phyloP scores from a whole-genome alignment of 768 basidiomycete genomes.

The Tylopilus subfusipes region DNA sequence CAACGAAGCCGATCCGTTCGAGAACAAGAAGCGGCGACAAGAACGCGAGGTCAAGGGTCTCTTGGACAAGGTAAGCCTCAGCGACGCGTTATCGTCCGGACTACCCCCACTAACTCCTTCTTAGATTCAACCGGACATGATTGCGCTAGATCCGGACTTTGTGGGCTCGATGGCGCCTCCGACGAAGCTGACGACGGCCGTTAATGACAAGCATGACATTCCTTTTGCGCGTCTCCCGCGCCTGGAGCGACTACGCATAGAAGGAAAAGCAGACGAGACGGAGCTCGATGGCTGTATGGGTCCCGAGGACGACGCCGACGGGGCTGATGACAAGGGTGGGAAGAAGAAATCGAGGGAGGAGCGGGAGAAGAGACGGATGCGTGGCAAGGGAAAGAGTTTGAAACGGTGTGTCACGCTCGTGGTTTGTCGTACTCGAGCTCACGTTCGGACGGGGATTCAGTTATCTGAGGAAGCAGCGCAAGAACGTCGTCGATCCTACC shows the following conservation, averaged over 20 bases:
- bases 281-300: conserved; percentile 41
- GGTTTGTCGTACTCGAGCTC: not conserved
- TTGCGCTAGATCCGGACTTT: conserved; percentile 76
- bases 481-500: conserved; percentile 89
- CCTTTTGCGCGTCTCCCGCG: conserved; percentile 75
- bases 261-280: conserved; percentile 71
- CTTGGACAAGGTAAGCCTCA: conserved; percentile 70
- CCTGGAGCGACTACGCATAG: conserved; percentile 55
- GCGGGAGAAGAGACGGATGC: conserved; percentile 74
- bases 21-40: conserved; percentile 72
- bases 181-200: conserved; percentile 52
- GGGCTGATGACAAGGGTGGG: conserved; percentile 33
- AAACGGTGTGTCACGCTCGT: conserved; percentile 50
- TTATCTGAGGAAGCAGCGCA: conserved; percentile 84
- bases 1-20: conserved; percentile 91
- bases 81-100: not conserved
- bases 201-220: conserved; percentile 43
- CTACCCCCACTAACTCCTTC: not conserved
- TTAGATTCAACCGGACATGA: conserved; percentile 90
- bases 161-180: conserved; percentile 66
- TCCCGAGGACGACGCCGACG: conserved; percentile 34
- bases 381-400: conserved; percentile 82
- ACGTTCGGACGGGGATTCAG: conserved; percentile 23
- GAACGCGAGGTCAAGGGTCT: conserved; percentile 90
- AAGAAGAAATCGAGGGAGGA: conserved; percentile 22